Base-by-base conservation (phyloP, 768 basidiomycete genomes). In the Strobilomyces dryophilus region DNA sequence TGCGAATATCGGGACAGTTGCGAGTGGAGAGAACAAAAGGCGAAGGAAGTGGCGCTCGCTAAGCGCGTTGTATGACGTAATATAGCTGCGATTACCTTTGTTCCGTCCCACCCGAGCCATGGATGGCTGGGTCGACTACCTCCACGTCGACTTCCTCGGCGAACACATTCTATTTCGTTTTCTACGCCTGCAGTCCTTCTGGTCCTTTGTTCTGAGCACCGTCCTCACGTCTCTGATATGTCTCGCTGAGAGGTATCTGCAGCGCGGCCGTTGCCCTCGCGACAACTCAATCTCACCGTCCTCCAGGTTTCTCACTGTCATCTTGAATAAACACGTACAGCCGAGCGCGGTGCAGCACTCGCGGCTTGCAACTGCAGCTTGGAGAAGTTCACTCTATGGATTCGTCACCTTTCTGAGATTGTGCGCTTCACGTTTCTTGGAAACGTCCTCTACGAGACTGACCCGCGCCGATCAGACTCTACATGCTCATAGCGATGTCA, bases 1-100 rank as follows among this genome's bases (percentile, higher is more conserved):
- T 93, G 90, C 62, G 89, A 92, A 69, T 93, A 91, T 63, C 70
- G 71, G 31, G 70, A 76, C 3, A 83, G 80, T 12, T 94, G 92
- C 61, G 92, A 94, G 71, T 94, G 91, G 91, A 75, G 89, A 56
- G 74, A 72, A 44, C 51, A 58, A 42, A 76, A 74, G 56, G 83
- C 82, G 21, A 58, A 67, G 52, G 81, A 82, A 45, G 52, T 20
- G 21, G 49, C 15, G 14, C 10, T 29, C 26, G 45, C 39, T 15
- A n/a, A n/a, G 14, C 4, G 12, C 5, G 7, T 24, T 12, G 45
- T 49, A 58, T 62, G 24, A 62, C 37, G 44, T 61, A 62, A 57
- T 31, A 51, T 47, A 15, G 18, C 17, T 35, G 34, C 11, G 41
- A 37, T 41, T 8, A 26, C 14, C 14, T 15, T 44, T 15, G 21